These are phyloP conservation scores for Lavandula angustifolia DNA, from an alignment of 257 asterid genomes.

Conservation along the genomic window DNA sequence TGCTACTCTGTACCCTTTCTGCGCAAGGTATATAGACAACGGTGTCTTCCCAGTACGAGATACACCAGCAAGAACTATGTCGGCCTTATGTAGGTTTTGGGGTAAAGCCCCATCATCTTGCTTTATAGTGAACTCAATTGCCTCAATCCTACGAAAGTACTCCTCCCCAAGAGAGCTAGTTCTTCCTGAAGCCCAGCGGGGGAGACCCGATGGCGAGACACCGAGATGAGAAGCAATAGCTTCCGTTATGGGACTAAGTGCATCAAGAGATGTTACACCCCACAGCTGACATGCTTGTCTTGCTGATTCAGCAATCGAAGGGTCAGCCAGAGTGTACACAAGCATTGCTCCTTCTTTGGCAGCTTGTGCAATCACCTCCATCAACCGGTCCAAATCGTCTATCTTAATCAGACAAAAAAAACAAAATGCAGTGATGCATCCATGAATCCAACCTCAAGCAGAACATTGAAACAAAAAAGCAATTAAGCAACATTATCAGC, in stretches of 20 bases:
- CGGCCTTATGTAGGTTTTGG: conserved; percentile 66
- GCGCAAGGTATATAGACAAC: conserved; percentile 78
- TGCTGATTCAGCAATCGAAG: conserved; percentile 80
- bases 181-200: conserved; percentile 91
- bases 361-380: conserved; percentile 83
- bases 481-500: background rate
- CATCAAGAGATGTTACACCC: conserved; percentile 78
- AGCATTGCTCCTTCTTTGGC: conserved; percentile 88
- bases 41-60: conserved; percentile 97
- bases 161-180: conserved; percentile 63
- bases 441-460: background rate
- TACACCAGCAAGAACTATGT: conserved; percentile 79
- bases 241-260: conserved; percentile 83
- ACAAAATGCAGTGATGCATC: background rate
- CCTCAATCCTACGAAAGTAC: conserved; percentile 82
- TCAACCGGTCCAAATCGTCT: conserved; percentile 69
- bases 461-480: background rate
- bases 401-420: conserved; percentile 42
- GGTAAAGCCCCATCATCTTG: conserved; percentile 97
- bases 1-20: conserved; percentile 96
- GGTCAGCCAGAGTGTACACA: conserved; percentile 83
- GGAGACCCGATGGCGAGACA: conserved; percentile 86
- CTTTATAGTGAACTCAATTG: conserved; percentile 91
- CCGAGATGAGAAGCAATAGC: conserved; percentile 80
- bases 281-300: conserved; percentile 80